These are phyloP conservation scores for Didymella lethalis DNA, from an alignment of 2,329 filamentous ascomycete genomes.

Conservation along the genomic window DNA sequence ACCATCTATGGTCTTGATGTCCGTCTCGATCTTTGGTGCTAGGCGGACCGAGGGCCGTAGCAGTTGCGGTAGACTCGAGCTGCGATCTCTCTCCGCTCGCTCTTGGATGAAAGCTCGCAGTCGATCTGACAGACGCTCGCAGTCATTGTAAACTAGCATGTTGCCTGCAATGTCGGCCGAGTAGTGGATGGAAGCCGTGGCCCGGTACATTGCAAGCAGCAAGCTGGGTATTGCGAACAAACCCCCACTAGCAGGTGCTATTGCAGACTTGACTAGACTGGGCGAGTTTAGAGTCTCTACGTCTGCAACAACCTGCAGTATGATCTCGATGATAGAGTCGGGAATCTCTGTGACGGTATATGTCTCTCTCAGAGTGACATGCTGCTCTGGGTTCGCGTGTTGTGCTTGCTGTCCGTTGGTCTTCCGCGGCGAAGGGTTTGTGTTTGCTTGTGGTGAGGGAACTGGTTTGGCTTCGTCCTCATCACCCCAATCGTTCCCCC, in stretches of 20 bases:
- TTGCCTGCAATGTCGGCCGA: slow-evolving; percentile 64
- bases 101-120: slow-evolving; percentile 59
- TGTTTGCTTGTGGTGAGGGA: slow-evolving; percentile 21
- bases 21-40: slow-evolving; percentile 59
- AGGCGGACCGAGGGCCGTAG: slow-evolving; percentile 51
- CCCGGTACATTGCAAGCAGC: slow-evolving; percentile 79
- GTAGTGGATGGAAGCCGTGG: slow-evolving; percentile 78
- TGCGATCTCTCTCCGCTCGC: slow-evolving; percentile 49
- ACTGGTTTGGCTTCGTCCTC: slow-evolving; percentile 54
- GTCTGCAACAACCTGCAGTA: slow-evolving; percentile 61
- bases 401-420: slow-evolving; percentile 42
- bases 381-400: slow-evolving; percentile 54
- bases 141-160: slow-evolving; percentile 73
- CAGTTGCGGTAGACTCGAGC: slow-evolving; percentile 40
- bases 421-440: slow-evolving; percentile 40
- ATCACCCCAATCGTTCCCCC: slow-evolving; percentile 78
- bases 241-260: slow-evolving; percentile 72
- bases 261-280: slow-evolving; percentile 58
- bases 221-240: slow-evolving; percentile 77
- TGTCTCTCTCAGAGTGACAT: slow-evolving; percentile 81
- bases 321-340: slow-evolving; percentile 74
- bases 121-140: slow-evolving; percentile 64
- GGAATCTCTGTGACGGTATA: slow-evolving; percentile 92
- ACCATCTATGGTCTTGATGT: slow-evolving; percentile 64
- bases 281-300: slow-evolving; percentile 64